A percentile compares a stretch with the other conserved stretches of the same genome.
Evolutionary conservation across 2,329 filamentous ascomycete species (phyloP).

Genomic region (Pyricularia grisea): DNA sequence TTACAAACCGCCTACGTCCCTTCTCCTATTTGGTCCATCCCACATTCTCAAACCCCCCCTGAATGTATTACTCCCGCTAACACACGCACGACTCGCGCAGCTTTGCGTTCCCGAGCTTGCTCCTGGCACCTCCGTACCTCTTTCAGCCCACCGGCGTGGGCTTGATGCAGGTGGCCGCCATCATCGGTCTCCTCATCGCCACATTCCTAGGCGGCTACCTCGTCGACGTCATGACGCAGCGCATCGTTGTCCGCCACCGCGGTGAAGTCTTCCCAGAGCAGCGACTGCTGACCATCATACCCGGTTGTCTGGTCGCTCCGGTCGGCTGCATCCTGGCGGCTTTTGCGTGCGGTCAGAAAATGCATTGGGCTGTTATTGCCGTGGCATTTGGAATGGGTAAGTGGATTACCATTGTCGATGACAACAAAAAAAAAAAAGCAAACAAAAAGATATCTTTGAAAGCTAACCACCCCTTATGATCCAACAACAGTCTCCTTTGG

Average conservation of each 20-base stretch:
- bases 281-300: not conserved
- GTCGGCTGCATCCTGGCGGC: conserved; percentile 3
- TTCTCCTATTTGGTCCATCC: too few species aligned
- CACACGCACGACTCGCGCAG: not conserved
- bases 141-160: not conserved
- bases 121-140: not conserved
- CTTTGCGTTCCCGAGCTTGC: not conserved
- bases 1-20: not conserved
- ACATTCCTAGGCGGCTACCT: not conserved
- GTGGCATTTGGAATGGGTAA: not conserved
- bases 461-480: not conserved
- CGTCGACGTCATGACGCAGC: not conserved
- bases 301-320: not conserved
- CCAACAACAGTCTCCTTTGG: conserved; percentile 2
- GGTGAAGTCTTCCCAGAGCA: not conserved
- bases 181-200: conserved; percentile 16
- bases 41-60: too few species aligned
- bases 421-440: too few species aligned
- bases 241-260: not conserved
- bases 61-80: not conserved
- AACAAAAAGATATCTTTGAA: too few species aligned
- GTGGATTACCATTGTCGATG: not conserved
- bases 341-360: not conserved
- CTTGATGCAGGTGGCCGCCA: conserved; percentile 1
- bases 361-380: not conserved